phyloP scores from a whole-genome alignment of 1,139 yeast species.

The Hemisphaericaspora lyxosophila region DNA sequence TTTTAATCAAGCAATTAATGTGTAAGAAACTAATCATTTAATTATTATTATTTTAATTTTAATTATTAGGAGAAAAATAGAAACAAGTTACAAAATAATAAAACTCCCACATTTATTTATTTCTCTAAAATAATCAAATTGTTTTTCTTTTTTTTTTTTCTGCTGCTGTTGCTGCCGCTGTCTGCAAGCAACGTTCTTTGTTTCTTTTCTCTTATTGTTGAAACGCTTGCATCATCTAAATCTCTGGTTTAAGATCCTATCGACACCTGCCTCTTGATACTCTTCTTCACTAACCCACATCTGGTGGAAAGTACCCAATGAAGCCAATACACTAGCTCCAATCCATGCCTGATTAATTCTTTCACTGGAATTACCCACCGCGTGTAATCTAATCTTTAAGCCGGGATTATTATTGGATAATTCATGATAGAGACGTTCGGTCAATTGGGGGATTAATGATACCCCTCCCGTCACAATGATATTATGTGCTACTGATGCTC shows the following conservation, averaged over 20 bases:
- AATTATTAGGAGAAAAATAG: too few relatives aligned
- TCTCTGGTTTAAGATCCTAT: constrained; percentile 70
- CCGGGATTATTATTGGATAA: constrained; percentile 78
- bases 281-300: constrained; percentile 93
- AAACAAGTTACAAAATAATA: too few relatives aligned
- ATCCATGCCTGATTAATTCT: constrained; percentile 89
- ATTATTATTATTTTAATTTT: too few relatives aligned
- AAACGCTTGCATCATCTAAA: too few relatives aligned
- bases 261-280: constrained; percentile 88
- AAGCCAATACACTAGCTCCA: constrained; percentile 90
- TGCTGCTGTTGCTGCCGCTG: too few relatives aligned
- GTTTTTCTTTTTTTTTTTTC: too few relatives aligned
- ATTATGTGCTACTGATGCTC: constrained; percentile 89
- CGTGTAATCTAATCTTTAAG: constrained; percentile 83
- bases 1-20: too few relatives aligned
- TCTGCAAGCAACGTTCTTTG: neutral
- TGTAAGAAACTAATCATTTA: too few relatives aligned
- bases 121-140: too few relatives aligned
- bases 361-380: constrained; percentile 83
- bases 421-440: constrained; percentile 78
- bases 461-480: constrained; percentile 90
- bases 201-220: too few relatives aligned
- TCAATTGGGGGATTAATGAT: constrained; percentile 82
- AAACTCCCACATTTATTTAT: too few relatives aligned
- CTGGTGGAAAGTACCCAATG: constrained; percentile 95